A percentile compares a stretch with the other conserved stretches of the same genome.
Evolutionary conservation across 495 filamentous ascomycete species (phyloP).

Genomic region (Annulohypoxylon stygium): DNA sequence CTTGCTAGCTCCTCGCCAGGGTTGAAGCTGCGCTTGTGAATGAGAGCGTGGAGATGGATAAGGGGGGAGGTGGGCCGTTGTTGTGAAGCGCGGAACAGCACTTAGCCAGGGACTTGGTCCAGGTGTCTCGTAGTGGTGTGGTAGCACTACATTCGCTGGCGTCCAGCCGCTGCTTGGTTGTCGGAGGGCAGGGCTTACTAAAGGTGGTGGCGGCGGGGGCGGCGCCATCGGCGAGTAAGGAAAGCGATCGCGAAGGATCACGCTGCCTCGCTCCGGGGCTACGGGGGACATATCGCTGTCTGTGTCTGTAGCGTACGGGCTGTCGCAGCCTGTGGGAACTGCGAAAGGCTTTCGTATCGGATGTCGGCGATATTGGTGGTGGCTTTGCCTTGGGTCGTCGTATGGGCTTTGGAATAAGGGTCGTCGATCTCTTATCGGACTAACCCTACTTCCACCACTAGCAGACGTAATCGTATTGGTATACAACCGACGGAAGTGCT

Average conservation of each 20-base stretch:
- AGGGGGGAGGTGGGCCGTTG: constrained; percentile 37
- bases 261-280: constrained; percentile 35
- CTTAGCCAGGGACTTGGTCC: constrained; percentile 59
- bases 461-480: constrained; percentile 30
- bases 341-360: constrained; percentile 36
- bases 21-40: constrained; percentile 34
- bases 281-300: constrained; percentile 55
- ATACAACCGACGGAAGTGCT: constrained; percentile 59
- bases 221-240: constrained; percentile 44
- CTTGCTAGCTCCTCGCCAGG: constrained; percentile 33
- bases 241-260: constrained; percentile 46
- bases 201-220: constrained; percentile 12
- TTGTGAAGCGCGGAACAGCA: constrained; percentile 58
- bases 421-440: constrained; percentile 39
- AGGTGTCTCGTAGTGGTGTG: constrained; percentile 28
- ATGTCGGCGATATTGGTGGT: constrained; percentile 47
- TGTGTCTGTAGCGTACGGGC: constrained; percentile 54
- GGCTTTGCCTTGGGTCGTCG: constrained; percentile 37
- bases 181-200: constrained; percentile 27
- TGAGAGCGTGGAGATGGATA: constrained; percentile 23
- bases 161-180: constrained; percentile 42
- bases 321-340: constrained; percentile 40
- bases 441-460: constrained; percentile 12
- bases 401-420: constrained; percentile 34
- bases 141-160: constrained; percentile 45